Evolutionary conservation across 1,139 yeast species (phyloP).

Genomic region (Hansenula sp.): DNA sequence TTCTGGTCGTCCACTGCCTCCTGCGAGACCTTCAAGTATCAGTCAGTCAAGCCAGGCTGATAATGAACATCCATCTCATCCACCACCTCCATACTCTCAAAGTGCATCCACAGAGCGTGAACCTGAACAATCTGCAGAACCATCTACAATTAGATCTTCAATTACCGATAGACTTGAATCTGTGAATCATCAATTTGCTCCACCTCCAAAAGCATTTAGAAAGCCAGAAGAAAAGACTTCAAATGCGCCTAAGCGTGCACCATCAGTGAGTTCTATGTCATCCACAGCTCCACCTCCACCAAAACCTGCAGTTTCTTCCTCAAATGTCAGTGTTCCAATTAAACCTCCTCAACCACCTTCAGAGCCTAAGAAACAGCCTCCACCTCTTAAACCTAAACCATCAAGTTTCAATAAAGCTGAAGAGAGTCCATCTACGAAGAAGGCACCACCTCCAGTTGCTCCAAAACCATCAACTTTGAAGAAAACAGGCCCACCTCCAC

Average conservation of each 20-base stretch:
- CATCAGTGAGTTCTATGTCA: not conserved
- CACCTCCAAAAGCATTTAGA: conserved; percentile 23
- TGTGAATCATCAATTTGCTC: conserved; percentile 10
- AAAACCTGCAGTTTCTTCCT: not conserved
- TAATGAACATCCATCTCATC: conserved; percentile 13
- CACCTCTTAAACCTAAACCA: conserved; percentile 6
- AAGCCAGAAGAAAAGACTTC: not conserved
- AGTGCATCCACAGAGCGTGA: conserved; percentile 13
- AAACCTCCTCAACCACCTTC: not conserved
- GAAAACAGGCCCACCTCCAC: conserved; percentile 1
- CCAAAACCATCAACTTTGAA: conserved; percentile 11
- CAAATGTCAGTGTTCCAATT: not conserved
- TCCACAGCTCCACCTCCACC: conserved; percentile 3
- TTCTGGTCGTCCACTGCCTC: conserved; percentile 11
- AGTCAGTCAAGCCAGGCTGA: not conserved
- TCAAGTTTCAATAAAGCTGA: not conserved
- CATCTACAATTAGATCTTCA: conserved; percentile 5
- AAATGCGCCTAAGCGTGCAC: not conserved
- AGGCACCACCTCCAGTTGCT: conserved; percentile 8
- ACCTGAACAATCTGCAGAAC: not conserved
- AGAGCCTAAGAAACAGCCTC: conserved; percentile 2
- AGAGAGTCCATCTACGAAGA: not conserved
- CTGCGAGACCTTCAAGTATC: conserved; percentile 12
- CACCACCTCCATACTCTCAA: conserved; percentile 20
- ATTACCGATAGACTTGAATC: not conserved